These are phyloP conservation scores for Rhodomyrtus tomentosa DNA, from an alignment of 345 rosid species.

Conservation along the genomic window DNA sequence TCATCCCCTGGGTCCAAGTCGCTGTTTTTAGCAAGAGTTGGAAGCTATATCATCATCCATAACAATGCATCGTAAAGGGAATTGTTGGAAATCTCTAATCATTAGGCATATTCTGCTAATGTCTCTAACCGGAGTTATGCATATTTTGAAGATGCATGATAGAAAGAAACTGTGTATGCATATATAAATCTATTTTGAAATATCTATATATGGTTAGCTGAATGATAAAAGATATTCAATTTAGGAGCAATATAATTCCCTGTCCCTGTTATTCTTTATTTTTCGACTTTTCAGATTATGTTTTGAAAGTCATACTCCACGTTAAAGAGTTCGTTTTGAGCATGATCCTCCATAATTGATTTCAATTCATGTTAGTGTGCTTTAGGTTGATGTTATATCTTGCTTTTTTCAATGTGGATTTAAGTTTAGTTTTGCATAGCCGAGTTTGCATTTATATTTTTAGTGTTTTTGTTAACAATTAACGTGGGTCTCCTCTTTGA, in stretches of 20 bases:
- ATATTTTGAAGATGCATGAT: not conserved
- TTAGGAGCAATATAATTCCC: not conserved
- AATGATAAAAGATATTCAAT: not conserved
- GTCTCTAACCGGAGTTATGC: not conserved
- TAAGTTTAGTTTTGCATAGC: not conserved
- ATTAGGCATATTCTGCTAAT: not conserved
- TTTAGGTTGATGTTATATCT: not conserved
- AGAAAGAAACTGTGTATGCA: not conserved
- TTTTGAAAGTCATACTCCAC: not conserved
- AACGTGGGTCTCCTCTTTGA: not conserved
- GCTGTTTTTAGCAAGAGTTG: not conserved
- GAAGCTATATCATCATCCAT: not conserved
- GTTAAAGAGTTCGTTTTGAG: not conserved
- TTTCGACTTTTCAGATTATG: not conserved
- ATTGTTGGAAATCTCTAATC: not conserved
- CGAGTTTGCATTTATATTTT: not conserved
- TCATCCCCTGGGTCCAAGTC: too few relatives aligned
- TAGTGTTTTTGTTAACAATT: not conserved
- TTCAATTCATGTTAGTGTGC: not conserved
- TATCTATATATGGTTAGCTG: not conserved
- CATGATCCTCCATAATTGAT: not conserved
- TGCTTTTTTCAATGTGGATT: not conserved
- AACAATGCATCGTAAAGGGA: not conserved
- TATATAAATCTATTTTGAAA: not conserved
- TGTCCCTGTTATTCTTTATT: not conserved